Evolutionary conservation across 1,284 basidiomycete species (phyloP), one percentile per base, ranked within the genome.

Genomic region (Sporisorium scitamineum): DNA sequence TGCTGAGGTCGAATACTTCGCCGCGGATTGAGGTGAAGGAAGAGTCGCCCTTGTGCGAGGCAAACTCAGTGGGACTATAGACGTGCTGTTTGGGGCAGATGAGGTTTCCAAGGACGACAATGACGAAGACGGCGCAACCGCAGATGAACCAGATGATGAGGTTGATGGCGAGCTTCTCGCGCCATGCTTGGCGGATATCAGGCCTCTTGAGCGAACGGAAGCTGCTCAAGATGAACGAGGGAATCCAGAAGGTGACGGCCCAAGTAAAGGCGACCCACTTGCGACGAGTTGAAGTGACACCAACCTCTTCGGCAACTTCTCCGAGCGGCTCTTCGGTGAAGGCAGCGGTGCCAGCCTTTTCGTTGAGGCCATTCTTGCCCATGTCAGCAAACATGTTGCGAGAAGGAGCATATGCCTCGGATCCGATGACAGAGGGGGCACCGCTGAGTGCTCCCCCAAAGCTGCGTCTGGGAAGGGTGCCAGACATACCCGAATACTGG

Each of bases 21-120:
- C 97, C 95, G 4, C 94, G 91, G 71, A 99, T 92, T 3, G 92
- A 87, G 0, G 92, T 92, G 80, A 91, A 93, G 34, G 93, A 92
- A 60, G 93, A 91, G 76, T 89, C 88, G 70, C 87, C 89, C 26
- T 90, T 92, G 85, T 95, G 94, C 5, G 89, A 88, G 4, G 90
- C 87, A 47, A 99, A 87, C 85, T 99, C 96, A 34, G 87, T 87
- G 3, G 88, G 86, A 75, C 90, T 93, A 88, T 91, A 98, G 64
- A 99, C 92, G 84, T 97, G 92, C 84, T 97, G 91, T 72, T 91
- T 94, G 2, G 95, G 96, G 84, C 97, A 99, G 86, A 99, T 97
- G 68, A 98, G 85, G 63, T 90, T 87, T 31, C 94, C 94, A 34
- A 99, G 89, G 52, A 96, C 87, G 11, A 93, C 94, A 80, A 99